Evolutionary conservation across 495 filamentous ascomycete genomes (phyloP).

Genomic region (Penicillium turbatum): DNA sequence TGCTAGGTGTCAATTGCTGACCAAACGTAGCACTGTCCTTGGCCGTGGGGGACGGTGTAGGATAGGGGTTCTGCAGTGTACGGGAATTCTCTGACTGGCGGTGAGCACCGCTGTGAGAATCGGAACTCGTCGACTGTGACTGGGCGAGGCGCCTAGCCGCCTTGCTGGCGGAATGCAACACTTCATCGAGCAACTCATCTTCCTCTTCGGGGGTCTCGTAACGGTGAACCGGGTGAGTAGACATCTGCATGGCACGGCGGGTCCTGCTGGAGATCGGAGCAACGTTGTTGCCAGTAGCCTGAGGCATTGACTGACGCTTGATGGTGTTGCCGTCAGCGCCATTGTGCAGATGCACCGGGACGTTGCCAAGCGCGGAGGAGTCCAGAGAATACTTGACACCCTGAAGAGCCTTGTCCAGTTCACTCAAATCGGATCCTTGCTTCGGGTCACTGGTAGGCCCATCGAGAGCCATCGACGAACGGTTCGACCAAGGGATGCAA

Average conservation of each 20-base stretch:
- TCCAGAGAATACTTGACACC: slow-evolving; percentile 63
- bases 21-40: slow-evolving; percentile 71
- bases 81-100: slow-evolving; percentile 54
- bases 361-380: slow-evolving; percentile 42
- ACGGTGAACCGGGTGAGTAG: slow-evolving; percentile 65
- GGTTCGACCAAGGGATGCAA: slow-evolving; percentile 81
- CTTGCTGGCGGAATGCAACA: slow-evolving; percentile 54
- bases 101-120: slow-evolving; percentile 36
- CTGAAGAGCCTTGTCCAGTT: slow-evolving; percentile 77
- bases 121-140: slow-evolving; percentile 36
- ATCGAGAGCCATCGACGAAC: slow-evolving; percentile 81
- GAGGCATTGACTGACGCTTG: slow-evolving; percentile 72
- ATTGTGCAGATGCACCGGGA: slow-evolving; percentile 44
- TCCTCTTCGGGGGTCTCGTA: slow-evolving; percentile 97
- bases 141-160: slow-evolving; percentile 52
- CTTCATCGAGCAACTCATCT: slow-evolving; percentile 92
- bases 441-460: slow-evolving; percentile 48
- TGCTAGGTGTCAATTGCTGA: slow-evolving; percentile 44
- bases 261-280: slow-evolving; percentile 79
- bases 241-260: slow-evolving; percentile 70
- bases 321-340: slow-evolving; percentile 49
- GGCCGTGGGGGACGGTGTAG: slow-evolving; percentile 85
- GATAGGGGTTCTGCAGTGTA: slow-evolving; percentile 71
- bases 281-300: slow-evolving; percentile 49
- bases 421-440: slow-evolving; percentile 47